Conservation (phyloP, 768 basidiomycete species). For the Boletus tomentosulus region DNA sequence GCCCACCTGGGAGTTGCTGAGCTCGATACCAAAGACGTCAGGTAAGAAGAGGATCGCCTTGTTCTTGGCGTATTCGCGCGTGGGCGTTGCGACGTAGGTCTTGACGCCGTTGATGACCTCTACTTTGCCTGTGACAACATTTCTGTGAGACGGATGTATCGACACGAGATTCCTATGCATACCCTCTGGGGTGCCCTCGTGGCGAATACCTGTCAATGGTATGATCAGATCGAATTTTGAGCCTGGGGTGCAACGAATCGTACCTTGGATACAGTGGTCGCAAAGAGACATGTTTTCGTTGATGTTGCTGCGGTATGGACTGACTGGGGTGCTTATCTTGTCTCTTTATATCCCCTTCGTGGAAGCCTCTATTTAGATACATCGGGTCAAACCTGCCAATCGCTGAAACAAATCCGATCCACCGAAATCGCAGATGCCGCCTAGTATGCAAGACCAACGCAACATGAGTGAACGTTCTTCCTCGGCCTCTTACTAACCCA, state of each 20-base stretch:
- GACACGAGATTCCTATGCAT: not conserved
- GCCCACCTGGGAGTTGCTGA: slow-evolving; percentile 44
- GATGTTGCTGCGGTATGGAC: not conserved
- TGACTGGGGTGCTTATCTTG: not conserved
- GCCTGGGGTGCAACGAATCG: not conserved
- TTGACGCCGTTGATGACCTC: slow-evolving; percentile 45
- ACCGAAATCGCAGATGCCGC: not conserved
- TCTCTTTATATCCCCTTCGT: slow-evolving; percentile 11
- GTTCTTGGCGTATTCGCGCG: slow-evolving; percentile 45
- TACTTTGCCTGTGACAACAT: slow-evolving; percentile 35
- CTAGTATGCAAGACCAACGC: not conserved
- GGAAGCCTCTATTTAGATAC: not conserved
- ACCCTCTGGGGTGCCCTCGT: slow-evolving; percentile 48
- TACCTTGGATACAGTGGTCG: slow-evolving; percentile 53
- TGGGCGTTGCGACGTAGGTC: slow-evolving; percentile 53
- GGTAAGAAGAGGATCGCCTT: slow-evolving; percentile 54
- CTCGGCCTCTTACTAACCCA: not conserved
- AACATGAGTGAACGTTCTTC: not conserved
- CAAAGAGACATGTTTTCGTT: slow-evolving; percentile 46
- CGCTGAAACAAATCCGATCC: not conserved
- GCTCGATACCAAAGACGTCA: slow-evolving; percentile 49
- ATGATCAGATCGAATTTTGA: slow-evolving; percentile 3
- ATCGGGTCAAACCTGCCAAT: not conserved
- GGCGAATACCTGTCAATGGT: slow-evolving; percentile 37
- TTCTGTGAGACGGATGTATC: not conserved